A percentile compares a stretch with the other conserved stretches of the same genome.
phyloP scores from a whole-genome alignment of 2,329 filamentous ascomycete genomes.

The Zymoseptoria brevis region DNA sequence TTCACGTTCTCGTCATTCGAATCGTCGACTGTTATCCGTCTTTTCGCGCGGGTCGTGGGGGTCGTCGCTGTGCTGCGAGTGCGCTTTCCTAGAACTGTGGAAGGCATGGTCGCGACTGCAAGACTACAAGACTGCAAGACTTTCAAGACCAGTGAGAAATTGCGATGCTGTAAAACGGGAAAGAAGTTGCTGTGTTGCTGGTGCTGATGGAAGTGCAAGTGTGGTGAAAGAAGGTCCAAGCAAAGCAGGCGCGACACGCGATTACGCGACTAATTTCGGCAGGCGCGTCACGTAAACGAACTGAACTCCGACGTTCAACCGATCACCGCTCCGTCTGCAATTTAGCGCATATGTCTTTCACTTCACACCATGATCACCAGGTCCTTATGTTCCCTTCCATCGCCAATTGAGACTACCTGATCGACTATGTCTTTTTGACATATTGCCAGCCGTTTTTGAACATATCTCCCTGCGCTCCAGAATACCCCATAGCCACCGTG shows the following conservation, averaged over 20 bases:
- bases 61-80: conserved; percentile 27
- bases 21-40: conserved; percentile 38
- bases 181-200: not conserved
- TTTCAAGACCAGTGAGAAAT: not conserved
- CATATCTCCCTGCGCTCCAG: no score
- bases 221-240: not conserved
- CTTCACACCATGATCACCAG: no score
- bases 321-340: no score
- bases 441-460: no score
- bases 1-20: conserved; percentile 64
- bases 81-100: conserved; percentile 40
- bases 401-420: no score
- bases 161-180: not conserved
- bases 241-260: not conserved
- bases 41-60: conserved; percentile 34
- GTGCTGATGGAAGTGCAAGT: not conserved
- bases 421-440: no score
- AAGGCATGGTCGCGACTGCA: conserved; percentile 27
- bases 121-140: conserved; percentile 17
- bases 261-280: not conserved
- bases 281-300: no score
- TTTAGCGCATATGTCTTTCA: no score
- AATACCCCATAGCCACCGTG: no score
- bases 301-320: no score
- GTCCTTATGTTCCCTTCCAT: no score